phyloP scores from a whole-genome alignment of 2,329 filamentous ascomycete species.

The Fusarium torreyae region DNA sequence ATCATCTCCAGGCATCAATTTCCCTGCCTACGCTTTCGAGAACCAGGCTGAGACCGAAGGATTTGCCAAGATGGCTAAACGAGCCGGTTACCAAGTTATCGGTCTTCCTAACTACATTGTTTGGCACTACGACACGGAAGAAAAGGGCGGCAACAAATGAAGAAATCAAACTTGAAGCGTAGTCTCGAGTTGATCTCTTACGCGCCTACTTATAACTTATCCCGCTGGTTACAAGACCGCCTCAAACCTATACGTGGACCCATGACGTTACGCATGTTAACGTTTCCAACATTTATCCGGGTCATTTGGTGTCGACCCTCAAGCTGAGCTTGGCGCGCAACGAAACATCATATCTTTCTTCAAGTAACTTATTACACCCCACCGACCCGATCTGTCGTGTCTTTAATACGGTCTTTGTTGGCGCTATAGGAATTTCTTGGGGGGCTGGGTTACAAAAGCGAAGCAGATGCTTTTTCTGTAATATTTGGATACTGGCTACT shows the following conservation, averaged over 20 bases:
- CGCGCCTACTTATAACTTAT: background rate
- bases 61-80: conserved; percentile 98
- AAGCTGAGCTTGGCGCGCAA: conserved; percentile 19
- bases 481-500: conserved; percentile 52
- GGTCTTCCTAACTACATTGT: conserved; percentile 98
- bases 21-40: conserved; percentile 95
- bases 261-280: conserved; percentile 41
- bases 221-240: conserved; percentile 4
- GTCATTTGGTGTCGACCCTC: conserved; percentile 2
- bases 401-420: conserved; percentile 38
- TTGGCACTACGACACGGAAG: conserved; percentile 97
- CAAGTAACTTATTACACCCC: conserved; percentile 7
- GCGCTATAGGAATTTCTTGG: conserved; percentile 40
- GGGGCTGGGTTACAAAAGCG: conserved; percentile 33
- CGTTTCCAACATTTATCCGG: conserved; percentile 38
- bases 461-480: conserved; percentile 48
- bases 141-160: conserved; percentile 86
- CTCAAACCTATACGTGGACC: conserved; percentile 29
- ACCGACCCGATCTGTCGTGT: conserved; percentile 22
- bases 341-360: conserved; percentile 13
- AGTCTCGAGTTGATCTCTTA: conserved; percentile 18
- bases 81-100: conserved; percentile 92
- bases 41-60: conserved; percentile 99
- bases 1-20: conserved; percentile 84
- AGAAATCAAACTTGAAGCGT: conserved; percentile 8